A percentile compares a stretch with the other conserved stretches of the same genome.
phyloP scores from a whole-genome alignment of 768 basidiomycete genomes.

The Hericium alpestre region DNA sequence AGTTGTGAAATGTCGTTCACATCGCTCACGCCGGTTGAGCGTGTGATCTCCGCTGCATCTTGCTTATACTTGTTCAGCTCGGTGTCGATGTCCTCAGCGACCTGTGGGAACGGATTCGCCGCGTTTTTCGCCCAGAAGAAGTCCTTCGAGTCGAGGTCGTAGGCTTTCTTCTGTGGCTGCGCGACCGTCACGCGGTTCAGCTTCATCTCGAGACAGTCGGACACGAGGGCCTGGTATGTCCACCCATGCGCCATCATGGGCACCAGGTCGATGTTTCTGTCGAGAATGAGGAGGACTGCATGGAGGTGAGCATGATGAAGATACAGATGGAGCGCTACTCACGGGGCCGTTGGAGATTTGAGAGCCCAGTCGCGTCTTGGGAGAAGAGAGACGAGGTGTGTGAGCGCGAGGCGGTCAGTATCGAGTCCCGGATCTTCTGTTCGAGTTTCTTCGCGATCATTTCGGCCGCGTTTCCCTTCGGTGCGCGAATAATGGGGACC shows the following conservation, averaged over 20 bases:
- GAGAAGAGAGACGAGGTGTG: slow-evolving; percentile 58
- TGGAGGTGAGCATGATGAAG: slow-evolving; percentile 1
- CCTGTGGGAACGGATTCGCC: slow-evolving; percentile 93
- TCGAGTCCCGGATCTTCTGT: slow-evolving; percentile 77
- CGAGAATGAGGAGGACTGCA: slow-evolving; percentile 83
- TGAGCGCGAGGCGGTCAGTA: slow-evolving; percentile 59
- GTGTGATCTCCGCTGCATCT: slow-evolving; percentile 93
- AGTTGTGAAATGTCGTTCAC: slow-evolving; percentile 91
- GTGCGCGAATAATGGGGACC: slow-evolving; percentile 90
- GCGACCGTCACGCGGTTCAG: slow-evolving; percentile 87
- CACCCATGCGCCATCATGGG: slow-evolving; percentile 93
- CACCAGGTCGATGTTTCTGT: slow-evolving; percentile 89
- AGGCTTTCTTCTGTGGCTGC: slow-evolving; percentile 68
- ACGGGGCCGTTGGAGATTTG: slow-evolving; percentile 84
- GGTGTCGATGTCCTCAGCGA: slow-evolving; percentile 91
- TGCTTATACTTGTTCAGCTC: slow-evolving; percentile 90
- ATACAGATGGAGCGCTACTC: slow-evolving; percentile 18
- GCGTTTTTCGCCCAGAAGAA: slow-evolving; percentile 99
- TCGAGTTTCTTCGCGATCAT: slow-evolving; percentile 98
- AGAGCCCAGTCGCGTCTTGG: slow-evolving; percentile 73
- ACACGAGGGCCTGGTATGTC: slow-evolving; percentile 98
- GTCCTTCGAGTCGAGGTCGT: slow-evolving; percentile 96
- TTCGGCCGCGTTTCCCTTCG: slow-evolving; percentile 93
- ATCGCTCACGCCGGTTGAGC: slow-evolving; percentile 92
- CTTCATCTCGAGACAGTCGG: slow-evolving; percentile 95